Evolutionary conservation across 2,329 filamentous ascomycete species (phyloP).

Genomic region (Cytospora chrysosperma): DNA sequence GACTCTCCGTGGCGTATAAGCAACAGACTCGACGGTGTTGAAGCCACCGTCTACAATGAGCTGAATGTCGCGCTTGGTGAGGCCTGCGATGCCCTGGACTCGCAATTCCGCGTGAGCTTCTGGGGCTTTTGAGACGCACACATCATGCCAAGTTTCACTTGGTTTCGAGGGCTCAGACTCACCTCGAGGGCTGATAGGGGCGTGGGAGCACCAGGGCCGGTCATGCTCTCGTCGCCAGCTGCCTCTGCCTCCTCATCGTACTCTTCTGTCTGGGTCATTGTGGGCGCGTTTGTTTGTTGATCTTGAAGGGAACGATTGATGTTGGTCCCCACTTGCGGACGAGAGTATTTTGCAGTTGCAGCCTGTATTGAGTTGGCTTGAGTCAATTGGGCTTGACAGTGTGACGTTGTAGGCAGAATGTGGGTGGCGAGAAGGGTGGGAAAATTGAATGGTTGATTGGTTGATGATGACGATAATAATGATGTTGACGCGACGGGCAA

Average conservation of each 20-base stretch:
- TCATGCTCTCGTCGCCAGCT: constrained; percentile 66
- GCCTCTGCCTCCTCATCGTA: constrained; percentile 67
- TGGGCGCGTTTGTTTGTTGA: not conserved
- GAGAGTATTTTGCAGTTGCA: not conserved
- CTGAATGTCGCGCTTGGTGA: constrained; percentile 96
- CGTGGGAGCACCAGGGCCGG: constrained; percentile 90
- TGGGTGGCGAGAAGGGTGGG: not conserved
- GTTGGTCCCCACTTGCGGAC: not conserved
- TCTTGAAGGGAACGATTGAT: not conserved
- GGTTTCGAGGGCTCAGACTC: constrained; percentile 31
- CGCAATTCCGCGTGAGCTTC: not conserved
- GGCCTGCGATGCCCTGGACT: constrained; percentile 77
- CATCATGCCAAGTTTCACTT: not conserved
- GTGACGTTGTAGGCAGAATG: not conserved
- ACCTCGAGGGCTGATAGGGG: constrained; percentile 85
- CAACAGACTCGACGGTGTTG: constrained; percentile 93
- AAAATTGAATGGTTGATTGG: not conserved
- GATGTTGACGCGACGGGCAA: constrained; percentile 15
- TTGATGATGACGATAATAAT: constrained; percentile 11
- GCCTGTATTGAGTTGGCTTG: not conserved
- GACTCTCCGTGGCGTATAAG: constrained; percentile 80
- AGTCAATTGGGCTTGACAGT: not conserved
- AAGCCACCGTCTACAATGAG: constrained; percentile 87
- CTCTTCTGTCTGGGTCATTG: constrained; percentile 54
- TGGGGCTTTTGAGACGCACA: not conserved